Evolutionary conservation across 768 basidiomycete genomes (phyloP), one percentile per base, ranked within the genome.

Genomic region (Lepiota brunneoincarnata): DNA sequence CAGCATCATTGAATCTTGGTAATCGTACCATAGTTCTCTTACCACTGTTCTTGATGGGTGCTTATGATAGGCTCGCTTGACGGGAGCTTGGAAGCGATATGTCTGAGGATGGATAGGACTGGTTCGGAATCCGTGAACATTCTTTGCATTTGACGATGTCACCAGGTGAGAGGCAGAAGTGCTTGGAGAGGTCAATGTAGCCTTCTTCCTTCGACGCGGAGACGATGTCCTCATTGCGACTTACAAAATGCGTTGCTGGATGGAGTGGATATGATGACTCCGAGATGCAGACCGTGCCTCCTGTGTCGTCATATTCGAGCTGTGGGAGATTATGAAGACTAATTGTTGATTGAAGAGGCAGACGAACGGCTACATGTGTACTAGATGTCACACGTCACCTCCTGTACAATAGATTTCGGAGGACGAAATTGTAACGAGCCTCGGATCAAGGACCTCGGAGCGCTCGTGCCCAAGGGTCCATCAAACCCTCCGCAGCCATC

Each of bases 111-210:
- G 10, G 91, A 93, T 36, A 93, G 87, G 23, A 98, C 94, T 1
- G 93, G 86, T 75, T 97, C 96, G 15, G 92, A 94, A 73, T 99
- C 98, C 82, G 95, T 93, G 71, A 92, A 99, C 93, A 86, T 64
- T 98, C 96, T 69, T 98, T 96, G 73, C 97, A 98, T 72, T 97
- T 97, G n/a, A 87, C 84, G 66, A 99, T 96, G 67, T 98, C 97
- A 67, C 98, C 97, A 2, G 96, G 89, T 2, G 94, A 97, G 3
- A 99, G 97, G 61, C 96, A n/a, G n/a, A n/a, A 89, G 58, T 97
- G 86, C 77, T 99, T 99, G 46, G 95, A 98, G 21, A 98, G 80
- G 81, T 99, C 97, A 67, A 99, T 99, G 73, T 99, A 98, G 9
- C 96, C 96, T 76, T 99, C 98, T 73, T 98, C 97, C 70, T 97